Percentiles rank a stretch among this genome's conserved stretches.
phyloP scores from a whole-genome alignment of 2,329 filamentous ascomycete genomes.

The Cephalotrichum gorgonifer region DNA sequence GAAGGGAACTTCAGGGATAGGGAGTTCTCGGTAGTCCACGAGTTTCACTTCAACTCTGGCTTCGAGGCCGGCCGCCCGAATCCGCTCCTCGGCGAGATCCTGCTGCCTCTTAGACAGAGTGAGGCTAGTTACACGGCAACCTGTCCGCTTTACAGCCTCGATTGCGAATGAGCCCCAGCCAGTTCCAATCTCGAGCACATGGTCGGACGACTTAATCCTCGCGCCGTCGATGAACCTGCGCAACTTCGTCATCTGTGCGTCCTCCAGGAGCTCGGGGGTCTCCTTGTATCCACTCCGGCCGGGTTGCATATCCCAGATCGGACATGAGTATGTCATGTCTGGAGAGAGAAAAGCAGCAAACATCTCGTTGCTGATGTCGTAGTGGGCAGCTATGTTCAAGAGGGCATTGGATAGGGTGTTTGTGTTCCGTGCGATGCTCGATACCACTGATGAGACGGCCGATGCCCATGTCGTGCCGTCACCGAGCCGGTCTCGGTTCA shows the following conservation, averaged over 20 bases:
- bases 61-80: slow-evolving; percentile 47
- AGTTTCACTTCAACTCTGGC: slow-evolving; percentile 54
- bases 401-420: slow-evolving; percentile 49
- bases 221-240: slow-evolving; percentile 55
- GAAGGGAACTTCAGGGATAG: slow-evolving; percentile 41
- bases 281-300: slow-evolving; percentile 24
- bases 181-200: slow-evolving; percentile 65
- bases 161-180: slow-evolving; percentile 70
- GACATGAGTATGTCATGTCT: slow-evolving; percentile 71
- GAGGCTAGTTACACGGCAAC: slow-evolving; percentile 58
- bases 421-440: slow-evolving; percentile 44
- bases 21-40: slow-evolving; percentile 57
- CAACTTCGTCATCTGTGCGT: slow-evolving; percentile 59
- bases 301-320: slow-evolving; percentile 41
- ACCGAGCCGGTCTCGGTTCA: slow-evolving; percentile 52
- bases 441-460: slow-evolving; percentile 44
- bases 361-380: slow-evolving; percentile 69
- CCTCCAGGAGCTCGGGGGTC: slow-evolving; percentile 48
- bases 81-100: slow-evolving; percentile 53
- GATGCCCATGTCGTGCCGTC: slow-evolving; percentile 56
- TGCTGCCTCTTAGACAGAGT: slow-evolving; percentile 64
- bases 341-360: slow-evolving; percentile 62
- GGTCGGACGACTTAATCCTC: slow-evolving; percentile 51
- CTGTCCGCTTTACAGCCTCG: slow-evolving; percentile 52
- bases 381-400: slow-evolving; percentile 61